Conservation (phyloP, 2,329 filamentous ascomycete species). For the Microthyrium microscopicum region DNA sequence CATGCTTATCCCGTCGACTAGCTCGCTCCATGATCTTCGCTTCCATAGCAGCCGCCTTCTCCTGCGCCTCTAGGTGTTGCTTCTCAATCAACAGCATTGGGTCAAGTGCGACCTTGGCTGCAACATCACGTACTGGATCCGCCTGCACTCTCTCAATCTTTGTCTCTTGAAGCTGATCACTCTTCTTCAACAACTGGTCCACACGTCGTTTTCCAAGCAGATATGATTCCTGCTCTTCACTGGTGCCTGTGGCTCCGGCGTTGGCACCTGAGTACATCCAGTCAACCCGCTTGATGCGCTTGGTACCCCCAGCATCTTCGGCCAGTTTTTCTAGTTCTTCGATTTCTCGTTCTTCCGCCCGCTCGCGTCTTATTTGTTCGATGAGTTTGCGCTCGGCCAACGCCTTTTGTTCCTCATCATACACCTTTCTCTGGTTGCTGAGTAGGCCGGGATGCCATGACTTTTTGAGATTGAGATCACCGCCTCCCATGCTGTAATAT, state of each 20-base stretch:
- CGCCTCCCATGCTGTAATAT: slow-evolving; percentile 52
- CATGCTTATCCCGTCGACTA: neutral
- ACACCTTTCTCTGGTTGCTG: slow-evolving; percentile 81
- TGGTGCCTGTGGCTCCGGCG: slow-evolving; percentile 45
- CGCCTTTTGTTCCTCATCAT: slow-evolving; percentile 81
- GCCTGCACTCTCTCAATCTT: slow-evolving; percentile 31
- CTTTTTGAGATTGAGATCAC: slow-evolving; percentile 85
- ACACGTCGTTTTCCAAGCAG: slow-evolving; percentile 83
- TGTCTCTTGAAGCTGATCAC: slow-evolving; percentile 45
- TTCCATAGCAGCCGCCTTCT: too few species aligned
- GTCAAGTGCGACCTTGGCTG: slow-evolving; percentile 76
- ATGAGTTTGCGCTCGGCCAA: slow-evolving; percentile 90
- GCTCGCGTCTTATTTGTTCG: slow-evolving; percentile 79
- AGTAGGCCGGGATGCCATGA: slow-evolving; percentile 84
- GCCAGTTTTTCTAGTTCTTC: slow-evolving; percentile 84
- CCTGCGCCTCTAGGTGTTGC: slow-evolving; percentile 52
- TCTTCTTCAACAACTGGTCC: slow-evolving; percentile 69
- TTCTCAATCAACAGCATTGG: slow-evolving; percentile 86
- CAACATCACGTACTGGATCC: slow-evolving; percentile 56
- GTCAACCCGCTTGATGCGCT: slow-evolving; percentile 58
- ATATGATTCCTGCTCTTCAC: slow-evolving; percentile 85
- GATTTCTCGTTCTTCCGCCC: slow-evolving; percentile 81
- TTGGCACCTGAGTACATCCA: slow-evolving; percentile 96
- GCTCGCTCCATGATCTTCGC: neutral
- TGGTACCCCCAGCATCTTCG: slow-evolving; percentile 60